Evolutionary conservation across 176 grass and related monocot species (phyloP).

Genomic region (Metroxylon sagu): DNA sequence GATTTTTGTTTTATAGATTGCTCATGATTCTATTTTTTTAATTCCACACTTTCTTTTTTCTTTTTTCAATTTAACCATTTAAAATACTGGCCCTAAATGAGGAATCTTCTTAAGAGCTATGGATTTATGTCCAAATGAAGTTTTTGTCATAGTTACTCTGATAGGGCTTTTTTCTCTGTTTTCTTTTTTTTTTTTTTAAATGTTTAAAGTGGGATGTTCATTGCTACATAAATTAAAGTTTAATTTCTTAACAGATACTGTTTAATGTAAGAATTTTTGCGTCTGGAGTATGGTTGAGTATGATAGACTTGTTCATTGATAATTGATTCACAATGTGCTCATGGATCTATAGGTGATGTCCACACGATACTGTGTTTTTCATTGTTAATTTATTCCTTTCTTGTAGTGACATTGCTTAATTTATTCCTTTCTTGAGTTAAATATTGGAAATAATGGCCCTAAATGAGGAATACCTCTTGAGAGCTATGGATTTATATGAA

Average conservation of each 20-base stretch:
- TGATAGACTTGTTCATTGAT: no score
- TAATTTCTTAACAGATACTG: no score
- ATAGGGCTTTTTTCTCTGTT: conserved; percentile 26
- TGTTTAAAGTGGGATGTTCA: background rate
- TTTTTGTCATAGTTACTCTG: conserved; percentile 51
- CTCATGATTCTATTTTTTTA: background rate
- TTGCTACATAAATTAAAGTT: no score
- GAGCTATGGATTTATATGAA: conserved; percentile 51
- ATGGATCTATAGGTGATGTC: no score
- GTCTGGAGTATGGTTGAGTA: no score
- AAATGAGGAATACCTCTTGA: conserved; percentile 33
- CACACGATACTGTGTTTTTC: no score
- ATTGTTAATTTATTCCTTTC: background rate
- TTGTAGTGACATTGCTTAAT: background rate
- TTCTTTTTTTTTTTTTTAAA: background rate
- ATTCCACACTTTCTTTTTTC: background rate
- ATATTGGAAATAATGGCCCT: conserved; percentile 3
- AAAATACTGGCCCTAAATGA: conserved; percentile 25
- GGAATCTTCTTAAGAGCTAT: conserved; percentile 29
- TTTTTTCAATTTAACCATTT: background rate
- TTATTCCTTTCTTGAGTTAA: background rate
- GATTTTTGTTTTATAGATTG: background rate
- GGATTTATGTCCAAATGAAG: conserved; percentile 32
- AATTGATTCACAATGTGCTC: no score
- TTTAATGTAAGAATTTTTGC: no score